Evolutionary conservation across 768 basidiomycete species (phyloP).

Genomic region (Russula griseocarnosa): DNA sequence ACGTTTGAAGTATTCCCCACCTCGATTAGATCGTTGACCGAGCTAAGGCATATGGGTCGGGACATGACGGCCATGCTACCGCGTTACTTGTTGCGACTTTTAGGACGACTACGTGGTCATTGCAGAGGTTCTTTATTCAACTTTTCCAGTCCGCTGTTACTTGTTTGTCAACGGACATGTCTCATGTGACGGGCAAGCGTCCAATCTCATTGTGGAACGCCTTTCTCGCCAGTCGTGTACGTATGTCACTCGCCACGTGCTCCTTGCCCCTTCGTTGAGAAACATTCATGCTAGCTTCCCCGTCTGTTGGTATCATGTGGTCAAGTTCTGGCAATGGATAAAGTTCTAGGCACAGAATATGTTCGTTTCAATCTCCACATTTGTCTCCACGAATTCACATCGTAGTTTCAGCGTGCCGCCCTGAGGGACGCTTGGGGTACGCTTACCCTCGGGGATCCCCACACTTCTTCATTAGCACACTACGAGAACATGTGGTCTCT

Average conservation of each 20-base stretch:
- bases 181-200: slow-evolving; percentile 34
- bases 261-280: slow-evolving; percentile 11
- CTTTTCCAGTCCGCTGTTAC: slow-evolving; percentile 59
- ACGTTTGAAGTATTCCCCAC: neutral
- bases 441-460: slow-evolving; percentile 19
- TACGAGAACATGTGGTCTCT: slow-evolving; percentile 26
- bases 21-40: slow-evolving; percentile 21
- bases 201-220: slow-evolving; percentile 56
- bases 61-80: slow-evolving; percentile 40
- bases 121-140: slow-evolving; percentile 63
- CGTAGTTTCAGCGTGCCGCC: slow-evolving; percentile 21
- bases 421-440: slow-evolving; percentile 25
- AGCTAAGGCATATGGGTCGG: slow-evolving; percentile 23
- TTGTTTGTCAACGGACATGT: slow-evolving; percentile 52
- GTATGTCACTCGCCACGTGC: slow-evolving; percentile 30
- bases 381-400: neutral
- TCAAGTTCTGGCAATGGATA: slow-evolving; percentile 49
- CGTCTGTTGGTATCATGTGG: slow-evolving; percentile 54
- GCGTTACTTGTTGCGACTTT: slow-evolving; percentile 53
- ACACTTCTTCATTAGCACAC: slow-evolving; percentile 18
- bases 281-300: slow-evolving; percentile 48
- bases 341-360: slow-evolving; percentile 52
- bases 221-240: slow-evolving; percentile 68
- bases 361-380: slow-evolving; percentile 38
- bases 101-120: slow-evolving; percentile 61